Conservation (phyloP, 2,329 filamentous ascomycete species). For the Escovopsis weberi region DNA sequence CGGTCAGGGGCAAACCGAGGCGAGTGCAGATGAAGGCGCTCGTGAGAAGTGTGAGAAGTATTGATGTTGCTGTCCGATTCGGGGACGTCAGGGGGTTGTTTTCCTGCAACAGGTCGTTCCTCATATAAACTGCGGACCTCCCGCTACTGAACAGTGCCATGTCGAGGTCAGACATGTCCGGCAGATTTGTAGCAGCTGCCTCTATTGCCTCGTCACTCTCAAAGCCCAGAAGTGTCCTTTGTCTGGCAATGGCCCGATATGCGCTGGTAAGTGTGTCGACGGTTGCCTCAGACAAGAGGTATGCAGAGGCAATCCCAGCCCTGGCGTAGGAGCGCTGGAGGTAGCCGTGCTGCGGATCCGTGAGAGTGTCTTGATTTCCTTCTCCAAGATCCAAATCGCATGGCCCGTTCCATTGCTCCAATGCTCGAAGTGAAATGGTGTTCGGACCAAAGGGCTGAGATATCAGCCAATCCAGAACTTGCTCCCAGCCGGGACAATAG, state of each 20-base stretch:
- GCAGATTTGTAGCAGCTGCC: slow-evolving; percentile 5
- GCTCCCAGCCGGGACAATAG: slow-evolving; percentile 50
- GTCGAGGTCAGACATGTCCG: slow-evolving; percentile 20
- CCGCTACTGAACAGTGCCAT: slow-evolving; percentile 8
- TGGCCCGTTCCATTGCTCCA: slow-evolving; percentile 62
- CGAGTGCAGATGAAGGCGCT: slow-evolving; percentile 43
- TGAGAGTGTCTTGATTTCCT: slow-evolving; percentile 40
- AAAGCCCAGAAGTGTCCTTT: slow-evolving; percentile 41
- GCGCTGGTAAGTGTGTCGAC: slow-evolving; percentile 43
- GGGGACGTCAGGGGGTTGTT: slow-evolving; percentile 54
- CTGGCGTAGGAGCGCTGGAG: slow-evolving; percentile 52
- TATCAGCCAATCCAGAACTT: slow-evolving; percentile 53
- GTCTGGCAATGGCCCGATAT: slow-evolving; percentile 44
- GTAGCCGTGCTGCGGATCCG: slow-evolving; percentile 43
- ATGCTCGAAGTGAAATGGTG: slow-evolving; percentile 43
- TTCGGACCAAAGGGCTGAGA: slow-evolving; percentile 45
- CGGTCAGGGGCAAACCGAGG: slow-evolving; percentile 32
- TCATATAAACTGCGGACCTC: slow-evolving; percentile 17
- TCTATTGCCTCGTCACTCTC: slow-evolving; percentile 18
- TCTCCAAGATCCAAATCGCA: slow-evolving; percentile 54
- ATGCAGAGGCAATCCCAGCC: slow-evolving; percentile 52
- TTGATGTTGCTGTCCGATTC: slow-evolving; percentile 34
- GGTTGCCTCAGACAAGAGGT: slow-evolving; percentile 47
- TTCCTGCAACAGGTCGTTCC: slow-evolving; percentile 36
- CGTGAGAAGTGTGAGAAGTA: slow-evolving; percentile 49